Evolutionary conservation across 192 early-diverging fungal species (phyloP), one percentile per base, ranked within the genome.

Genomic region (Umbelopsis isabellina): DNA sequence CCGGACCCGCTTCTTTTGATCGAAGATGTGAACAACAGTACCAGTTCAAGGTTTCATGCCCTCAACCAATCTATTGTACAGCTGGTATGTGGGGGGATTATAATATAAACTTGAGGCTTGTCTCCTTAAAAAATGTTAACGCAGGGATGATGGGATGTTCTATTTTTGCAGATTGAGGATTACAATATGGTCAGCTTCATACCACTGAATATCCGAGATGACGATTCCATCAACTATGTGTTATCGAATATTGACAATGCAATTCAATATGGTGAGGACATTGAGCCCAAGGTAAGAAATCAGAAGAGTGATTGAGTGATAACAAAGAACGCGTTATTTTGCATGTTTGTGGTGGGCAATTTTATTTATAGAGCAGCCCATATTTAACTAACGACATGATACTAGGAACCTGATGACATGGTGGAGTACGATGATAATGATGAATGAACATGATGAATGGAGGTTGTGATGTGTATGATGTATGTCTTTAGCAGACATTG

Each of bases 181-280:
- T 98, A 92, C 75, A 97, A 93, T 79, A 97, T 99, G 96, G 97
- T 99, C 11, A 87, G 85, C 49, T 97, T 98, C 74, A 72, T 99
- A 55, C 96, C 96, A 49, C 81, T 99, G 21, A 94, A 99, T 76
- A 91, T 97, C 58, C 86, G 85, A 48, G 95, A 99, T 73, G 97
- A 99, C 71, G 97, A 98, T 69, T 96, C 94, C 8, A 82, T 99
- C 18, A 90, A 89, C 27, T 86, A 90, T 25, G 83, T 99, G 18
- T 76, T 99, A 37, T 92, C 91, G 15, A 91, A 93, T 69, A 88
- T 96, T 1, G 97, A 99, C 80, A 93, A 96, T 70, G 94, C 97
- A 1, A 89, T 97, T 27, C 97, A 99, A 84, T 99, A 93, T 79
- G 97, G 95, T 53, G 97, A 99, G 79, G 97, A 99, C 77, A 81